Evolutionary conservation across 2,329 filamentous ascomycete genomes (phyloP).

Genomic region (Botrytis fragariae): DNA sequence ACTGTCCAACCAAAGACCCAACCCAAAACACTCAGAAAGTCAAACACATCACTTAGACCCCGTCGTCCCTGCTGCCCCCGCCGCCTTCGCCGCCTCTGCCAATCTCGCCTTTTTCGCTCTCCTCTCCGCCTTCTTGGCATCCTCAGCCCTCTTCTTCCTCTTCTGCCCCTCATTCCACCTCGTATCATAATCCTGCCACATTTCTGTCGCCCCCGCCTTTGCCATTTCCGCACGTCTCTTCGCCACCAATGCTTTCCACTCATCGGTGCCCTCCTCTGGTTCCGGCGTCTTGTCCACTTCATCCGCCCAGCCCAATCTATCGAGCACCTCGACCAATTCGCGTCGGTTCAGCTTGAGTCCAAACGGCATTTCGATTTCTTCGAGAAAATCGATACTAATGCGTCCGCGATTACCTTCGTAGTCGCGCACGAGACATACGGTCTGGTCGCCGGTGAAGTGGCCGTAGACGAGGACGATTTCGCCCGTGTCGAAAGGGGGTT

Average conservation of each 20-base stretch:
- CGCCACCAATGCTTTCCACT: background rate
- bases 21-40: background rate
- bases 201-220: background rate
- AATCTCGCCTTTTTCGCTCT: background rate
- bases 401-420: constrained; percentile 7
- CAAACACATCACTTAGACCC: background rate
- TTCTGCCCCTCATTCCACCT: background rate
- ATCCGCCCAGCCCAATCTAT: background rate
- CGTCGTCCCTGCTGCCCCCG: too few relatives aligned
- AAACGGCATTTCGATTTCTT: background rate
- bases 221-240: background rate
- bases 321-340: background rate
- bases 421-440: constrained; percentile 2
- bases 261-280: background rate
- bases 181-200: background rate
- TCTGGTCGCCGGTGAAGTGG: background rate
- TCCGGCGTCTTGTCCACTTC: background rate
- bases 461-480: constrained; percentile 2
- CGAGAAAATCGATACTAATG: background rate
- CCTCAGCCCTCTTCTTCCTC: background rate
- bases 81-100: background rate
- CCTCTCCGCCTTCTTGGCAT: background rate
- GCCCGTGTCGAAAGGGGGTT: background rate
- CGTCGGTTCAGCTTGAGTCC: constrained; percentile 14
- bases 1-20: background rate